Evolutionary conservation across 1,284 basidiomycete genomes (phyloP).

Genomic region (Cryptococcus sp.): DNA sequence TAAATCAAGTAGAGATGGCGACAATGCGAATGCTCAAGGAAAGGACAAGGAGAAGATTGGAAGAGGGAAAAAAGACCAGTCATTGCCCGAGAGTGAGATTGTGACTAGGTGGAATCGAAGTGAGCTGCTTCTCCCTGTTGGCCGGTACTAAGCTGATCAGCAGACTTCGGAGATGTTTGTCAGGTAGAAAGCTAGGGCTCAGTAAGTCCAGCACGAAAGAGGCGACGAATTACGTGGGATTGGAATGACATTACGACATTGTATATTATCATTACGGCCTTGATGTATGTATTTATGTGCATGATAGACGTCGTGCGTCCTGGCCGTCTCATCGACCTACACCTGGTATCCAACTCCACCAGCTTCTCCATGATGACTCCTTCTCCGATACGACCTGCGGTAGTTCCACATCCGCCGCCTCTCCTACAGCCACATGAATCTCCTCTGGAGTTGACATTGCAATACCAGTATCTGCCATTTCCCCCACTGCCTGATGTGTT

Average conservation of each 20-base stretch:
- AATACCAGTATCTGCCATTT: too few species aligned
- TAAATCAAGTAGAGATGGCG: too few species aligned
- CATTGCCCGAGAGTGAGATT: slow-evolving; percentile 32
- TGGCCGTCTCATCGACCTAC: not conserved
- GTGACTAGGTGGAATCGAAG: slow-evolving; percentile 40
- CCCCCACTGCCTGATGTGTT: too few species aligned
- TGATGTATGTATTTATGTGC: slow-evolving; percentile 5
- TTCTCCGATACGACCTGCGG: not conserved
- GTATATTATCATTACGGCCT: too few species aligned
- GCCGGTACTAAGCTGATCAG: not conserved
- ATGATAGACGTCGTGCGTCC: not conserved
- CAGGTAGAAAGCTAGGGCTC: too few species aligned
- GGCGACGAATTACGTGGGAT: too few species aligned
- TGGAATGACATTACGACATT: too few species aligned
- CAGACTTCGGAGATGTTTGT: slow-evolving; percentile 39
- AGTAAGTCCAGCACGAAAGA: too few species aligned
- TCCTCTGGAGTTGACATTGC: too few species aligned
- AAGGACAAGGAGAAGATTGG: not conserved
- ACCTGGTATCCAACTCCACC: slow-evolving; percentile 3
- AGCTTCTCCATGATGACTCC: not conserved
- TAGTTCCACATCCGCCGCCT: not conserved
- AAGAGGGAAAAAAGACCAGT: slow-evolving; percentile 4
- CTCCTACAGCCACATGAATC: too few species aligned
- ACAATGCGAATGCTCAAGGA: too few species aligned
- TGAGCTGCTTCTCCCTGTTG: slow-evolving; percentile 9